Conservation (phyloP, 2,329 filamentous ascomycete species). For the Fusarium proliferatum region DNA sequence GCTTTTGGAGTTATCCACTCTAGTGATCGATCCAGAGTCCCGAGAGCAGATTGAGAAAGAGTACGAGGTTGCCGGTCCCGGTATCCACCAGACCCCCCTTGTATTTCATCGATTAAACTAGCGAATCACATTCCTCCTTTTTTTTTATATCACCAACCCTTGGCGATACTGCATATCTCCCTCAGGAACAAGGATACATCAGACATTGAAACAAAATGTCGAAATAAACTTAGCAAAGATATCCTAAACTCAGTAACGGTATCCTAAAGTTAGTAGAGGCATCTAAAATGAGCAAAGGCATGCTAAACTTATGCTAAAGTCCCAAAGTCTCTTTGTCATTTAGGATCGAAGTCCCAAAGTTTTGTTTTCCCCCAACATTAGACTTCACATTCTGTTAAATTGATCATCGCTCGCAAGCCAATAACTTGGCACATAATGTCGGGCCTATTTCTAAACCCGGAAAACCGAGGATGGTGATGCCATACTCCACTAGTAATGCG, state of each 20-base stretch:
- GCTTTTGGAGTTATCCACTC: not conserved
- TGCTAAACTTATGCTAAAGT: too few species aligned
- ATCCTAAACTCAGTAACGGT: too few species aligned
- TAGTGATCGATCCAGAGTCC: not conserved
- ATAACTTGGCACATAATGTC: not conserved
- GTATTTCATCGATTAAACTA: not conserved
- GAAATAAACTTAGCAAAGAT: too few species aligned
- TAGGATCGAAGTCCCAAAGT: too few species aligned
- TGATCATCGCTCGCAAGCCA: not conserved
- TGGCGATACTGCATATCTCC: not conserved
- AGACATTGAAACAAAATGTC: too few species aligned
- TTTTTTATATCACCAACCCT: not conserved
- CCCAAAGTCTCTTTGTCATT: too few species aligned
- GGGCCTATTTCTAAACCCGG: slow-evolving; percentile 12
- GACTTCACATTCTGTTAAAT: too few species aligned
- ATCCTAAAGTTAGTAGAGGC: too few species aligned
- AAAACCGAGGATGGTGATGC: slow-evolving; percentile 6
- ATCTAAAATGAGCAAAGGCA: too few species aligned
- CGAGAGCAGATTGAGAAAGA: not conserved
- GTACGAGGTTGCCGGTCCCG: not conserved
- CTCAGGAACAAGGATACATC: too few species aligned
- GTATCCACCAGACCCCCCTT: not conserved
- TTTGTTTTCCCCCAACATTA: too few species aligned
- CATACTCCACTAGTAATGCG: slow-evolving; percentile 4
- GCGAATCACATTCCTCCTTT: not conserved